phyloP scores from a whole-genome alignment of 495 filamentous ascomycete genomes.

The Neurospora africana region DNA sequence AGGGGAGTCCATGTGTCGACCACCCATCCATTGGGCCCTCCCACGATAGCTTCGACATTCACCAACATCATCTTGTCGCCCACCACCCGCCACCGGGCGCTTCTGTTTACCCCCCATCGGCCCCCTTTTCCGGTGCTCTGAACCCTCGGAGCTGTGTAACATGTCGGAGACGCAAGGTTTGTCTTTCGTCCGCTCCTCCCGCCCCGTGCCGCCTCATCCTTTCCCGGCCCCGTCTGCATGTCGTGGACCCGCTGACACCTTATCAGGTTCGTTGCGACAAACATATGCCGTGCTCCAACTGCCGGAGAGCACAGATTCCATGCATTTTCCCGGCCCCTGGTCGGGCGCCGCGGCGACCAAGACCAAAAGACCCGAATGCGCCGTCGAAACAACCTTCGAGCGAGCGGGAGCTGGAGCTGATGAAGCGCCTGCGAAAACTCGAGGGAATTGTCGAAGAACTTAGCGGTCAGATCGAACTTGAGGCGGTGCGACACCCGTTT shows the following conservation, averaged over 20 bases:
- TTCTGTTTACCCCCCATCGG: conserved; percentile 34
- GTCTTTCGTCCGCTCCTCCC: not conserved
- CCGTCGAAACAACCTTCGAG: conserved; percentile 39
- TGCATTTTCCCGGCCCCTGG: conserved; percentile 80
- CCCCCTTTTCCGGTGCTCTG: conserved; percentile 28
- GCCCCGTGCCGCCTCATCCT: not conserved
- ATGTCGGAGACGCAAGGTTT: conserved; percentile 73
- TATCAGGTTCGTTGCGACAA: conserved; percentile 63
- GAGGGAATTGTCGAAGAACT: conserved; percentile 66
- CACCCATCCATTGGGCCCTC: conserved; percentile 5
- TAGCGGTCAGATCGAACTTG: conserved; percentile 44
- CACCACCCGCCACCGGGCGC: conserved; percentile 60
- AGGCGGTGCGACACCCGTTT: conserved; percentile 28
- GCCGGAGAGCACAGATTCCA: conserved; percentile 62
- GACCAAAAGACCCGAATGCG: conserved; percentile 47
- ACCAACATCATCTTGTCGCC: conserved; percentile 50
- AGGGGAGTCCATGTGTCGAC: conserved; percentile 9
- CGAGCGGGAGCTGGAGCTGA: conserved; percentile 59
- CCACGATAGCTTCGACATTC: conserved; percentile 39
- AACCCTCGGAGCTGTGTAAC: conserved; percentile 74
- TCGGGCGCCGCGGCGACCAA: conserved; percentile 60
- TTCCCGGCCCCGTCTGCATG: not conserved
- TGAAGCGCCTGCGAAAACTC: conserved; percentile 65
- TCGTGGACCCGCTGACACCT: conserved; percentile 1
- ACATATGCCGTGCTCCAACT: conserved; percentile 72